Conservation (phyloP, 192 early-diverging fungal species). For the Mortierella claussenii region DNA sequence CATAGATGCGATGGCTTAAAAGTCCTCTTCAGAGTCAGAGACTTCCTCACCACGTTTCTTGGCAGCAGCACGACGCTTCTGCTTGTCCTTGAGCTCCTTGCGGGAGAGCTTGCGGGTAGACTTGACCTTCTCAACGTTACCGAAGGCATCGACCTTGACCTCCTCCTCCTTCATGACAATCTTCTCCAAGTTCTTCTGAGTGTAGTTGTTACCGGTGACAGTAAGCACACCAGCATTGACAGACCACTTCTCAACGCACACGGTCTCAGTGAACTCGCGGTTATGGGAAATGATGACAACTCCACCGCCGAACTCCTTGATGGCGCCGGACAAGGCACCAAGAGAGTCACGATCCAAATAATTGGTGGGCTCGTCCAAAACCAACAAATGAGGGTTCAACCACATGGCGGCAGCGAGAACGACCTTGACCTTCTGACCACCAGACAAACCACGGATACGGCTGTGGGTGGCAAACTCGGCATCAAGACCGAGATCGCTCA, state of each 20-base stretch:
- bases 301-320: constrained; percentile 82
- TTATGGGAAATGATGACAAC: constrained; percentile 89
- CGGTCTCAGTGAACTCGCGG: constrained; percentile 80
- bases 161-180: constrained; percentile 62
- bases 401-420: constrained; percentile 88
- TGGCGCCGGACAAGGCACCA: constrained; percentile 75
- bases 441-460: constrained; percentile 75
- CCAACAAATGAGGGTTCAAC: constrained; percentile 91
- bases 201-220: constrained; percentile 63
- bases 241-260: constrained; percentile 80
- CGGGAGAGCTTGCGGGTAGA: constrained; percentile 67
- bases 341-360: constrained; percentile 75
- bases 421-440: constrained; percentile 90
- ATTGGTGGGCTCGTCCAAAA: constrained; percentile 91
- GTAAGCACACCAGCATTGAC: constrained; percentile 70
- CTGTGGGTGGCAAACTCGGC: constrained; percentile 80
- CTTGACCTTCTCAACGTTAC: constrained; percentile 80
- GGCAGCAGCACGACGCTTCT: constrained; percentile 67
- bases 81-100: constrained; percentile 66
- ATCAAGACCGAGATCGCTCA: constrained; percentile 81
- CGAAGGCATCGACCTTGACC: constrained; percentile 72
- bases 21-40: constrained; percentile 58
- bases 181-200: constrained; percentile 58
- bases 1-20: constrained; percentile 26
- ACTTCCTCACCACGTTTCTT: constrained; percentile 69